These are phyloP conservation scores for Sanguinoderma infundibulare DNA, from an alignment of 1,284 basidiomycete genomes.

Conservation along the genomic window DNA sequence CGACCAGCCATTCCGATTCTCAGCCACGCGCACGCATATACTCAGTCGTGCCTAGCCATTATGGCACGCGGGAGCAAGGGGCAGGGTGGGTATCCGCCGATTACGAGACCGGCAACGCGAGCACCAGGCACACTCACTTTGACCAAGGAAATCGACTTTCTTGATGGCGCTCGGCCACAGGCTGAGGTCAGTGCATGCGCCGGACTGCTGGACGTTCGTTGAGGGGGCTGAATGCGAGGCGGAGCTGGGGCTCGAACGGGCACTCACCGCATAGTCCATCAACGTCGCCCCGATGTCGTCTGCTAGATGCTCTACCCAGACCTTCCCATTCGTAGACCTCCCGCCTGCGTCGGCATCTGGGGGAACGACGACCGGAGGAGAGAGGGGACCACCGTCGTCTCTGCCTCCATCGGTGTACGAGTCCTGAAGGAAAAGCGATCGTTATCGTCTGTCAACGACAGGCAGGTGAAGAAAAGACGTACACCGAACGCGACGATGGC, in stretches of 20 bases:
- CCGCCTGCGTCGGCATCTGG: slow-evolving; percentile 38
- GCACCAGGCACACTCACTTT: slow-evolving; percentile 30
- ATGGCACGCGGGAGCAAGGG: no score
- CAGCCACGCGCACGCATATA: no score
- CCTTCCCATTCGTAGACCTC: slow-evolving; percentile 40
- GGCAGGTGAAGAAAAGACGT: slow-evolving; percentile 14
- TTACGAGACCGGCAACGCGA: background rate
- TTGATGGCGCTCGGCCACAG: slow-evolving; percentile 36
- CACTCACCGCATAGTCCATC: slow-evolving; percentile 49
- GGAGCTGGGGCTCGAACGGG: no score
- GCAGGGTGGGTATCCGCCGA: no score
- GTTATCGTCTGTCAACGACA: background rate
- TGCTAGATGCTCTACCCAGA: slow-evolving; percentile 41
- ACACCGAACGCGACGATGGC: slow-evolving; percentile 48
- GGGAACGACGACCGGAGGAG: slow-evolving; percentile 36
- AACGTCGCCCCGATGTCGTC: slow-evolving; percentile 39
- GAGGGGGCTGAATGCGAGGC: no score
- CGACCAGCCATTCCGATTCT: no score
- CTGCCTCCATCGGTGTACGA: slow-evolving; percentile 41
- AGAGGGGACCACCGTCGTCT: slow-evolving; percentile 37
- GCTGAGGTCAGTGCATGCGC: slow-evolving; percentile 40
- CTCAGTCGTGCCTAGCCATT: no score
- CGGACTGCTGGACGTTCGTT: slow-evolving; percentile 37
- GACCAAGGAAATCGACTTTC: slow-evolving; percentile 39
- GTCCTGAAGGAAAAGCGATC: slow-evolving; percentile 27